Evolutionary conservation across 2,329 filamentous ascomycete genomes (phyloP), one percentile per base, ranked within the genome.

Genomic region (Fusarium miscanthi): DNA sequence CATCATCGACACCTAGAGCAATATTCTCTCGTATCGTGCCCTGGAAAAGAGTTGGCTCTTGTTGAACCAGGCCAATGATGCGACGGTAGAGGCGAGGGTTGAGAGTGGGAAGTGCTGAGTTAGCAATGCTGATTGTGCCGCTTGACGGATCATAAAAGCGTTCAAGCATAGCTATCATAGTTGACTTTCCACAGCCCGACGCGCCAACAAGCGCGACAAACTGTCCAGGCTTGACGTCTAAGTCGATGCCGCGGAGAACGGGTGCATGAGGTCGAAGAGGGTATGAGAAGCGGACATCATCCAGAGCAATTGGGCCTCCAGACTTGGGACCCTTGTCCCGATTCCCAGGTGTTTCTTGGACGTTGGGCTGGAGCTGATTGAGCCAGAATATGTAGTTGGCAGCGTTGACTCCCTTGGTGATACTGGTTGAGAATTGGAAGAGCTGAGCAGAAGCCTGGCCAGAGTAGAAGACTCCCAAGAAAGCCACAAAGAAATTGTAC

Each of bases 1-100:
- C 69, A 35, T 75, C 72, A 40, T 77, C 76, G 17, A 78, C 45
- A 8, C 76, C 75, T n/a, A 78, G 74, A 31, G 75, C 72, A 46
- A 98, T 98, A 74, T 96, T 96, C 78, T 95, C 93, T 7, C 92
- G 92, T 74, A 96, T 92, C 0, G 92, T 92, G 30, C 93, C 93
- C 6, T 91, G 94, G 81, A 95, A 94, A 5, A 99, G 87, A 4
- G 86, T 86, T 0, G 87, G 87, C 61, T 90, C 87, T 76, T 90
- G 88, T 65, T 88, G 85, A 5, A 91, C 88, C 8, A 90, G 82
- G 5, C 87, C 84, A 17, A 90, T 83, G 38, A 85, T 80, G 6
- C 82, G 81, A 46, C 88, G 84, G 80, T 88, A 89, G 72, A 85
- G 84, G 31, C 84, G 84, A 4, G 86, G 78, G 67, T 87, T 84